Base-by-base conservation (phyloP, 805 yeast species). In the Ogataea philodendri region DNA sequence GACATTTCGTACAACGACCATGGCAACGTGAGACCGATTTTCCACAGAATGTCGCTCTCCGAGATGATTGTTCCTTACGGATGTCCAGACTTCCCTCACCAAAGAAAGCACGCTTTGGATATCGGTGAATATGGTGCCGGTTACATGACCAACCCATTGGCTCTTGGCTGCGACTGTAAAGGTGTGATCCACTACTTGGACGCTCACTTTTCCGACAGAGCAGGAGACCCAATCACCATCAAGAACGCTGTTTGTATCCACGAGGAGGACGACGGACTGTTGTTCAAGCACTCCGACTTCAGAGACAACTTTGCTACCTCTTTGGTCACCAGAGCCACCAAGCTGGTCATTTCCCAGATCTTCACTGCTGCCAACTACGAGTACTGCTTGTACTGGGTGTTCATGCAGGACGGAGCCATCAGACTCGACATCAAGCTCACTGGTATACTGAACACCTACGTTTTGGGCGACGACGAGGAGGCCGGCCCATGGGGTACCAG, bases 1-100 rank as follows among this genome's bases (percentile, higher is more conserved):
- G 88, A 84, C 61, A 71, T 84, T 54, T 62, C 73, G 22, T 83
- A 78, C 70, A 80, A 82, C 53, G 90, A 83, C 57, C 85, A 80
- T 48, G 89, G 88, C 35, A 72, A 74, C 28, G 78, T 69, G 31
- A 70, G 88, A 61, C 82, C 89, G 25, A 61, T 84, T 36, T 83
- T 84, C 74, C 87, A 84, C 68, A 71, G 93, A 62, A 69, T 83
- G 52, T 83, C 90, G 3, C 65, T 83, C 42, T 69, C 83, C 23
- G 93, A 83, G 66, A 83, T 84, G 90, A 79, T 84, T 63, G 93
- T 84, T 41, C 93, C 93, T 15, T 84, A 84, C 54, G 93, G 93
- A 37, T 69, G 70, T 44, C 93, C 93, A 40, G 81, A 76, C 47
- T 78, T 71, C 65, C 89, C 88, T 37, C 90, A 83, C 59, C 88